These are phyloP conservation scores for Prillingera fragicola DNA, from an alignment of 1,284 basidiomycete genomes.

Conservation along the genomic window DNA sequence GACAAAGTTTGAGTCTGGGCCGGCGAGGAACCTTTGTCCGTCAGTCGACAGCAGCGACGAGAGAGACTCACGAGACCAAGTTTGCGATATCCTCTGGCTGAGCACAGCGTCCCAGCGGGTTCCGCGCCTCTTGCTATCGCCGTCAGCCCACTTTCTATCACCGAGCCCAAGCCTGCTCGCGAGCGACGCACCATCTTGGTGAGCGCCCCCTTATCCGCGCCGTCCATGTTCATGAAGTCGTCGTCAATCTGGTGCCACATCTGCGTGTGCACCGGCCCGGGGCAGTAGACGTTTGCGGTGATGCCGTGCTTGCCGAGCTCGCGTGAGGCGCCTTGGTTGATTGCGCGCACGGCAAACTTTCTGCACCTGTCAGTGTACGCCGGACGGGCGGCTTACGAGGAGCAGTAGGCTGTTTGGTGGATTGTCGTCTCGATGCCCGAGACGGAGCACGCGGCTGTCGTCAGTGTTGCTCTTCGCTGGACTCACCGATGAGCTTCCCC, in stretches of 20 bases:
- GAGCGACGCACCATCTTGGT: constrained; percentile 5
- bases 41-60: neutral
- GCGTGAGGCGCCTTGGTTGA: constrained; percentile 46
- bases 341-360: constrained; percentile 51
- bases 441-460: constrained; percentile 9
- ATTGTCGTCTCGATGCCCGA: constrained; percentile 7
- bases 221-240: constrained; percentile 9
- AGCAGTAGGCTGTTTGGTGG: constrained; percentile 33
- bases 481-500: constrained; percentile 51
- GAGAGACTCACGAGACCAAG: constrained; percentile 9
- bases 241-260: constrained; percentile 36
- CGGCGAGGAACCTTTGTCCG: constrained; percentile 13
- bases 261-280: constrained; percentile 48
- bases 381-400: too few relatives aligned
- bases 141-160: neutral
- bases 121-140: neutral
- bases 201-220: constrained; percentile 1
- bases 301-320: constrained; percentile 51
- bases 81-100: constrained; percentile 15
- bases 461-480: constrained; percentile 25
- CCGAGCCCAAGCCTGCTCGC: neutral
- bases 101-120: constrained; percentile 13
- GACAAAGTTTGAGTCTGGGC: constrained; percentile 17
- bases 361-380: constrained; percentile 35
- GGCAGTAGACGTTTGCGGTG: constrained; percentile 56